Evolutionary conservation across 2,329 filamentous ascomycete genomes (phyloP), one percentile per base, ranked within the genome.

Genomic region (Neospermospora avenae): DNA sequence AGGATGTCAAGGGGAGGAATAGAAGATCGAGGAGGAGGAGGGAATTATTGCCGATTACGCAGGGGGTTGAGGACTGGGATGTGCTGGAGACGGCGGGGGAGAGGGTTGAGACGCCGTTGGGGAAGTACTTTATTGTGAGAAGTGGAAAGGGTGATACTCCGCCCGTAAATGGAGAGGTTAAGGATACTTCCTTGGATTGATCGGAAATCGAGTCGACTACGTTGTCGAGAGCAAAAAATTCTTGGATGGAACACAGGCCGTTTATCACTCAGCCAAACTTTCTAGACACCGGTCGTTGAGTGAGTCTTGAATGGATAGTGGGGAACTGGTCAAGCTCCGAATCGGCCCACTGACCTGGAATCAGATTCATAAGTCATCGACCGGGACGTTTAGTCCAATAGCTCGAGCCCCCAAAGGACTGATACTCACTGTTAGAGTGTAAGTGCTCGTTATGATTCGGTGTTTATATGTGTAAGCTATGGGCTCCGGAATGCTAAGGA

Each of bases 401-500:
- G n/a, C n/a, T n/a, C n/a, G n/a, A n/a, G n/a, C n/a, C n/a, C n/a
- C n/a, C n/a, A n/a, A n/a, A n/a, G n/a, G n/a, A n/a, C n/a, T n/a
- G n/a, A n/a, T n/a, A n/a, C n/a, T n/a, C n/a, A n/a, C n/a, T n/a
- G n/a, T n/a, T n/a, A n/a, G n/a, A n/a, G n/a, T n/a, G n/a, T n/a
- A n/a, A n/a, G n/a, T n/a, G n/a, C n/a, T n/a, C n/a, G n/a, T n/a
- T n/a, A n/a, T n/a, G n/a, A n/a, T n/a, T n/a, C n/a, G n/a, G n/a
- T n/a, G n/a, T n/a, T n/a, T n/a, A n/a, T n/a, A n/a, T n/a, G n/a
- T n/a, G n/a, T n/a, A n/a, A n/a, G n/a, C n/a, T n/a, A n/a, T n/a
- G n/a, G n/a, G n/a, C 69, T 91, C 86, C 3, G 81, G 78, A 16
- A 93, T 80, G 0, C 88, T 82, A 0, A 93, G 67, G 70, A 81